Conservation (phyloP, 768 basidiomycete species). For the Hygrophorus pudorinus region DNA sequence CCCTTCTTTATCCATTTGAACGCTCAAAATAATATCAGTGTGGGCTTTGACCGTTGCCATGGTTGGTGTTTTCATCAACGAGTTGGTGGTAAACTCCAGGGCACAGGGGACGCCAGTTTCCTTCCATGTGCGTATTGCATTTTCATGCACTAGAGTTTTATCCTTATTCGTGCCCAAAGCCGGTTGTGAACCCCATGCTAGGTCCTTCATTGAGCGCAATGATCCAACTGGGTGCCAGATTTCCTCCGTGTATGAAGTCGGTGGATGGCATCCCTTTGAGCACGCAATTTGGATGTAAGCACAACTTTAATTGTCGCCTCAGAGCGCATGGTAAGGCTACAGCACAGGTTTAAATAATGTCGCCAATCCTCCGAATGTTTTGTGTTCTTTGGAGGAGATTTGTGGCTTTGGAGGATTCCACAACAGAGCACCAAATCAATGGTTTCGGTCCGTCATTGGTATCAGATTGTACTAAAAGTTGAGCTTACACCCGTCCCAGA, state of each 20-base stretch:
- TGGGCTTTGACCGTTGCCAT: constrained; percentile 59
- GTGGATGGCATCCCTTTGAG: constrained; percentile 47
- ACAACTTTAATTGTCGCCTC: neutral
- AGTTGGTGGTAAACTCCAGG: constrained; percentile 65
- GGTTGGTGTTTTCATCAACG: constrained; percentile 73
- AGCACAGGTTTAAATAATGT: constrained; percentile 70
- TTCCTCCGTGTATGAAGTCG: constrained; percentile 80
- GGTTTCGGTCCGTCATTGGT: constrained; percentile 30
- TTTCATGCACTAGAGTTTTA: neutral
- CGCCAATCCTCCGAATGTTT: constrained; percentile 56
- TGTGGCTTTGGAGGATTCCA: constrained; percentile 80
- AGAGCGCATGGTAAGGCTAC: neutral
- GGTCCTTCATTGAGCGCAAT: constrained; percentile 81
- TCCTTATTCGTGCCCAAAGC: constrained; percentile 28
- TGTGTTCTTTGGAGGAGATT: constrained; percentile 71
- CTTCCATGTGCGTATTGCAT: constrained; percentile 45
- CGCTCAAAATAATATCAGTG: constrained; percentile 27
- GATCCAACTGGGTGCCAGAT: constrained; percentile 89
- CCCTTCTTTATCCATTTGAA: constrained; percentile 1
- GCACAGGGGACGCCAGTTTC: constrained; percentile 80
- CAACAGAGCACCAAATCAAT: constrained; percentile 32
- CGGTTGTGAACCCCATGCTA: constrained; percentile 80
- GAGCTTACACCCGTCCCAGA: constrained; percentile 24
- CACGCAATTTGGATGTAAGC: constrained; percentile 49
- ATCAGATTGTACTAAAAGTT: neutral